These are phyloP conservation scores for Barbarea vulgaris DNA, from an alignment of 345 rosid species.

Conservation along the genomic window DNA sequence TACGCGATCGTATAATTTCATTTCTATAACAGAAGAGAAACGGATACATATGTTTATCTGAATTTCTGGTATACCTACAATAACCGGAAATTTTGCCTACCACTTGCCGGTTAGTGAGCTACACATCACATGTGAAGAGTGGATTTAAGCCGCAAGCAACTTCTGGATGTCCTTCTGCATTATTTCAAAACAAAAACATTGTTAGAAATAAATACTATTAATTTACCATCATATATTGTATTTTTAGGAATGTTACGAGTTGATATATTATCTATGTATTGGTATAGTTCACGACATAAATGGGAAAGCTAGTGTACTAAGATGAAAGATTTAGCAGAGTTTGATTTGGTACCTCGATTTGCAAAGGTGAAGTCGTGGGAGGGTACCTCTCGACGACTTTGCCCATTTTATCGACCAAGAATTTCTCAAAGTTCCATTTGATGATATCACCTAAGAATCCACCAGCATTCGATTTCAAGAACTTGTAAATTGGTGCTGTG, in stretches of 20 bases:
- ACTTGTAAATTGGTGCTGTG: constrained; percentile 87
- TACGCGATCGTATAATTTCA: neutral
- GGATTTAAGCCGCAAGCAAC: constrained; percentile 18
- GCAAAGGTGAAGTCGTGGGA: constrained; percentile 90
- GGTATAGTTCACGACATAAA: neutral
- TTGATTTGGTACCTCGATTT: constrained; percentile 64
- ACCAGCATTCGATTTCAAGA: constrained; percentile 73
- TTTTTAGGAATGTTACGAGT: neutral
- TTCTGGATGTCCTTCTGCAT: constrained; percentile 34
- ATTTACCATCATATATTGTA: neutral
- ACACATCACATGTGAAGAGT: neutral
- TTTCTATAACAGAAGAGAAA: neutral
- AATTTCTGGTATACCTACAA: constrained; percentile 14
- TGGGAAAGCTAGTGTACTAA: neutral
- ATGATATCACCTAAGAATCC: constrained; percentile 75
- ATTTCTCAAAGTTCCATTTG: constrained; percentile 96
- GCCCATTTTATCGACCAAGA: constrained; percentile 86
- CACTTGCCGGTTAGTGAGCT: constrained; percentile 2
- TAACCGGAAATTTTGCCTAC: neutral
- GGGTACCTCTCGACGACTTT: constrained; percentile 82
- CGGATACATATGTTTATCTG: neutral
- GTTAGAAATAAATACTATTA: neutral
- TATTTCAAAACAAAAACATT: constrained; percentile 6
- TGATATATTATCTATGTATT: neutral
- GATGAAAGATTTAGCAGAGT: neutral